Evolutionary conservation across 2,329 filamentous ascomycete genomes (phyloP), one percentile per base, ranked within the genome.

Genomic region (Pyricularia grisea): DNA sequence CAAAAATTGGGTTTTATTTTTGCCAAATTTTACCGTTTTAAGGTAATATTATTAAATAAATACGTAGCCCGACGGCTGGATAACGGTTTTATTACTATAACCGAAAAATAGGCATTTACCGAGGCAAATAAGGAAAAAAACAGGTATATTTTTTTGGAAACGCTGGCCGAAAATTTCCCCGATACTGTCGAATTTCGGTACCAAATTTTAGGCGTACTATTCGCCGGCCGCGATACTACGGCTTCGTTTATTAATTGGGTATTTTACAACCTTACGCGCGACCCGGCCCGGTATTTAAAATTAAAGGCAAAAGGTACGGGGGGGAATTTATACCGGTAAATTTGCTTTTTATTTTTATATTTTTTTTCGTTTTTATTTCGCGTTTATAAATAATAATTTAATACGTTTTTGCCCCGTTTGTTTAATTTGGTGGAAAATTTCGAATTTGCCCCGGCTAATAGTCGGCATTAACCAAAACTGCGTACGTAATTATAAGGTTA

Each of bases 211-310:
- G 73, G 70, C 66, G 61, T 72, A 30, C 65, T 74, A n/a, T 23
- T 70, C 23, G 74, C 74, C 1, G 74, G 73, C 1, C 71, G 73
- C 11, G 74, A 75, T 27, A 74, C 74, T 1, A 75, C 74, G 14
- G 74, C 72, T 2, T 72, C 70, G 27, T 67, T 72, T 4, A 67
- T 74, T 31, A 60, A 65, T 20, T 73, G 73, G 72, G 65, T 68
- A 11, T 74, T 74, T 69, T 71, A 70, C 30, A 33, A 58, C 66
- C 66, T 67, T 2, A 28, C 55, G 23, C 42, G 66, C 42, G 27
- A 67, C 66, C 66, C 55, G 28, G 50, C 27, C 12, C 20, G 9
- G 42, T 30, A 58, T 2, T 1, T 11, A 23, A 67, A 67, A 2
- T 27, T 67, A 25, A 65, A 7, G 36, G 30, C 36, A 61, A 50